A percentile compares a stretch with the other conserved stretches of the same genome.
phyloP scores from a whole-genome alignment of 352 stramenopile species.

The Phytophthora constricta region DNA sequence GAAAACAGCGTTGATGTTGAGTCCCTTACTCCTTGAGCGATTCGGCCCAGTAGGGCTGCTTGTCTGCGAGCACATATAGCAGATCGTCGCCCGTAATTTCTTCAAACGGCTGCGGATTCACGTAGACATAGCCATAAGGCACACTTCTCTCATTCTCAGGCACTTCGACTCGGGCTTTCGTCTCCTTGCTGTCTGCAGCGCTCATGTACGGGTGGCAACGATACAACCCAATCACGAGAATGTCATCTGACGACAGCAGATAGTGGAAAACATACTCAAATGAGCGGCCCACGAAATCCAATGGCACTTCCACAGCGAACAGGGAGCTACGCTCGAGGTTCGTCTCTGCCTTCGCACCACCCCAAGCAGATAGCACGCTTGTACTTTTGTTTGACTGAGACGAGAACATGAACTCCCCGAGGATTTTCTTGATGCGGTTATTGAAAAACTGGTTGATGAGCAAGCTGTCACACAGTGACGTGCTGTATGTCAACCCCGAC shows the following conservation, averaged over 20 bases:
- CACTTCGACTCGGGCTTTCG: constrained; percentile 59
- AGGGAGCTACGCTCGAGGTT: constrained; percentile 73
- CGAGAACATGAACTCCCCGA: constrained; percentile 87
- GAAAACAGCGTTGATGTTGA: no score
- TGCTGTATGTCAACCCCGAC: constrained; percentile 86
- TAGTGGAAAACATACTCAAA: constrained; percentile 89
- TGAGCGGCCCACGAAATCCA: constrained; percentile 81
- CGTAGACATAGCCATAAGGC: constrained; percentile 85
- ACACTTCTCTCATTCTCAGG: constrained; percentile 69
- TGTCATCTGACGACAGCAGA: constrained; percentile 79
- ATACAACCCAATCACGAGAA: constrained; percentile 80
- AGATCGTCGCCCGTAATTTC: constrained; percentile 81
- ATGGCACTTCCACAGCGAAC: constrained; percentile 81
- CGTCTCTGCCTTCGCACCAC: constrained; percentile 42
- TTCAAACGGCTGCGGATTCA: constrained; percentile 82
- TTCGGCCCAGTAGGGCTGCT: constrained; percentile 75
- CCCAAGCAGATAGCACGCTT: constrained; percentile 33
- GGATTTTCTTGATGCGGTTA: constrained; percentile 85
- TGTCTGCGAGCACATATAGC: constrained; percentile 85
- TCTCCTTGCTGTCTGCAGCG: constrained; percentile 4
- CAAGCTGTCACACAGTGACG: constrained; percentile 83
- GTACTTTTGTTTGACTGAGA: constrained; percentile 62
- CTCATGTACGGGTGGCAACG: constrained; percentile 70
- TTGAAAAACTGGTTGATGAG: constrained; percentile 93
- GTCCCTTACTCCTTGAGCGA: constrained; percentile 15